Conservation (phyloP, 306 rosid genomes). For the Medicago ruthenica region DNA sequence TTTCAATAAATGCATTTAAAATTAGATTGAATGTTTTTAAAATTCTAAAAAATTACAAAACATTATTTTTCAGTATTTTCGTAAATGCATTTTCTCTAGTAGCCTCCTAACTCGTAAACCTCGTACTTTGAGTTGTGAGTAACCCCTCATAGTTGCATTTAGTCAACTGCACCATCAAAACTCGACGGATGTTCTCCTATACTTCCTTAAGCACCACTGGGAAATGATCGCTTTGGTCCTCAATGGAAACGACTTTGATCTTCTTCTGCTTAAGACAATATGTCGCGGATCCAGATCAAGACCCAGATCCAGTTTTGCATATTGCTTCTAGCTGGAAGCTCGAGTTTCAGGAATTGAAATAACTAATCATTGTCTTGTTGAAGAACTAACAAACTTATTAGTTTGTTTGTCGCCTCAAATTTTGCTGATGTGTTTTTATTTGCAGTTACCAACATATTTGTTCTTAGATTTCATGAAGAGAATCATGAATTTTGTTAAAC, state of each 20-base stretch:
- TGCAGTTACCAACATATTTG: neutral
- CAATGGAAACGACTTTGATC: neutral
- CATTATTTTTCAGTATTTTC: neutral
- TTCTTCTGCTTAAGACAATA: neutral
- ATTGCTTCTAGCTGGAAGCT: neutral
- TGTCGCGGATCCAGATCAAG: neutral
- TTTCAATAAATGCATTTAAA: neutral
- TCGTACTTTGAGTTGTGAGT: neutral
- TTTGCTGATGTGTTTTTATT: neutral
- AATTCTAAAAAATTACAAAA: neutral
- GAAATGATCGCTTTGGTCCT: neutral
- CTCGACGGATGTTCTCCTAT: neutral
- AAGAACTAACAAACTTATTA: neutral
- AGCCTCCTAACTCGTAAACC: neutral
- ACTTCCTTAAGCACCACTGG: neutral
- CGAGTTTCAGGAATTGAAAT: neutral
- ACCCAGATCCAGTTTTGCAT: neutral
- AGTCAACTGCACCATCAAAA: neutral
- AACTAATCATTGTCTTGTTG: neutral
- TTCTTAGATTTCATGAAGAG: neutral
- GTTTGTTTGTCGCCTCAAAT: neutral
- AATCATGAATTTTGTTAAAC: neutral
- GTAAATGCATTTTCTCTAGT: neutral
- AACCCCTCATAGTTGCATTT: neutral
- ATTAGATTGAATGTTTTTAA: neutral